Evolutionary conservation across 2,329 filamentous ascomycete species (phyloP), one percentile per base, ranked within the genome.

Genomic region (Botrytis fragariae): DNA sequence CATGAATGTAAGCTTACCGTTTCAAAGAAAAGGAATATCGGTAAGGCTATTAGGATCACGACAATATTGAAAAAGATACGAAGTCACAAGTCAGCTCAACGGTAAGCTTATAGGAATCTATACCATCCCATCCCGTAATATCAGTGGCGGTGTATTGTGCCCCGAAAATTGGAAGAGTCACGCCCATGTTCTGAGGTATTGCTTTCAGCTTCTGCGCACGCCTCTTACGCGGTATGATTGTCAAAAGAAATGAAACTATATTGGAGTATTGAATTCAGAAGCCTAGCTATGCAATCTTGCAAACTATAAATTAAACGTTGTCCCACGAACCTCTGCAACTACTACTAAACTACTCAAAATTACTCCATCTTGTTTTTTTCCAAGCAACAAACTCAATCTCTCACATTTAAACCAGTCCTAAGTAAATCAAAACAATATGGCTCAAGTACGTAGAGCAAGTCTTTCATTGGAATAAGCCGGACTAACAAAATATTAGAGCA

Each of bases 1-100:
- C 29, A 45, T 64, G n/a, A 45, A 64, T 45, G n/a, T 44, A 64
- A 64, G 39, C 39, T 64, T 64, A 64, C 42, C n/a, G n/a, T 45
- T 45, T 32, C n/a, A 32, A 32, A 32, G 25, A 25, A 3, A 64
- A 14, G n/a, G 45, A 45, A 64, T 45, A 45, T 64, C 61, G 61
- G 61, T 45, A 64, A 64, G 39, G 61, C 61, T 64, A 18, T 18
- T 22, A n/a, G 29, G n/a, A 16, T 29, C n/a, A 63, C 37, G 9
- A 18, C 0, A 42, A 44, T 44, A 63, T 44, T 29, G 39, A 29
- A 63, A 42, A 29, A 37, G 59, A 61, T 61, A 61, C 59, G 59
- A 61, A 39, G 20, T 63, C 61, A 63, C 37, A n/a, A 44, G 61
- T 63, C n/a, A 63, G 25, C n/a, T 42, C 37, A 39, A 9, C 61